Percentiles rank a stretch among this genome's conserved stretches.
phyloP scores from a whole-genome alignment of 2,329 filamentous ascomycete species.

The Westerdykella sp. region DNA sequence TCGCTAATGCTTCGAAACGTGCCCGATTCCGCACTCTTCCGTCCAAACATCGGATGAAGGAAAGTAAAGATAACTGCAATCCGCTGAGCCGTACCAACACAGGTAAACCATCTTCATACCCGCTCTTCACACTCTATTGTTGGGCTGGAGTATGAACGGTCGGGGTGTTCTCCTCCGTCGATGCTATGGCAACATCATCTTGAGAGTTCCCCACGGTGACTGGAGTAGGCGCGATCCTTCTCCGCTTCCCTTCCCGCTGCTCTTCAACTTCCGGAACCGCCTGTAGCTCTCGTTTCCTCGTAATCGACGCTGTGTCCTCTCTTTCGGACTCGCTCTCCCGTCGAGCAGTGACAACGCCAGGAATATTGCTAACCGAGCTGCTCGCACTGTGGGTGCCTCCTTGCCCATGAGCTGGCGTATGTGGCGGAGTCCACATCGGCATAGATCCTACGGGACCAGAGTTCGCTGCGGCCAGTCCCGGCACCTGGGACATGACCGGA shows the following conservation, averaged over 20 bases:
- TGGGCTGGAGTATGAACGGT: too few relatives aligned
- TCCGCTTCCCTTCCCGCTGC: constrained; percentile 37
- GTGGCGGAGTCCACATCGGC: constrained; percentile 81
- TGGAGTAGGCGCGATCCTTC: constrained; percentile 43
- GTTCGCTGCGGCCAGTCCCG: constrained; percentile 67
- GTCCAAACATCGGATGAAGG: not conserved
- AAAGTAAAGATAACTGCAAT: too few relatives aligned
- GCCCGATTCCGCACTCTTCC: not conserved
- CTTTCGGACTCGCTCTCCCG: constrained; percentile 33
- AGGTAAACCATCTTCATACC: too few relatives aligned
- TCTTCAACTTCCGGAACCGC: constrained; percentile 33
- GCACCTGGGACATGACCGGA: constrained; percentile 69
- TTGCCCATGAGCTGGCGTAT: constrained; percentile 60
- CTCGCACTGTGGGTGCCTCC: constrained; percentile 48
- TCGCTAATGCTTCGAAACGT: not conserved
- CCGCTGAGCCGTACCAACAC: too few relatives aligned
- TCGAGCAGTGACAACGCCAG: constrained; percentile 22
- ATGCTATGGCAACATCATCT: constrained; percentile 24
- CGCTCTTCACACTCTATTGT: too few relatives aligned
- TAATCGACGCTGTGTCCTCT: constrained; percentile 21
- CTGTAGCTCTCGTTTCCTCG: constrained; percentile 35
- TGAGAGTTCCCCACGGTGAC: constrained; percentile 24
- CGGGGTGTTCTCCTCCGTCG: constrained; percentile 19
- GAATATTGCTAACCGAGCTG: constrained; percentile 49
- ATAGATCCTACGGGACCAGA: constrained; percentile 52